phyloP scores from a whole-genome alignment of 139 green algal species.

The Raphidocelis subcapitata region DNA sequence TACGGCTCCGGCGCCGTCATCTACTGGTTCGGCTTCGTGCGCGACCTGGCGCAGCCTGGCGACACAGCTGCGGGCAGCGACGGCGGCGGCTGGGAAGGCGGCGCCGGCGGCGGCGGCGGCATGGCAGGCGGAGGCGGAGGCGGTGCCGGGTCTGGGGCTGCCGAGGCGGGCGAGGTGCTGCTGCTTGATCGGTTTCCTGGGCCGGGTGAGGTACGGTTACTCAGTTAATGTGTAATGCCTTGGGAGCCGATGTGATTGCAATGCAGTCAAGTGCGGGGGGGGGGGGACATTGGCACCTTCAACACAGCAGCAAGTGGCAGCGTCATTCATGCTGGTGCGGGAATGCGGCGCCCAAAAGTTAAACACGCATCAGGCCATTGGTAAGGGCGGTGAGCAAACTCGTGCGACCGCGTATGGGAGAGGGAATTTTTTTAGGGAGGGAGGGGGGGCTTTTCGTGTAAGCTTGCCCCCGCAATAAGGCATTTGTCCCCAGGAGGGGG shows the following conservation, averaged over 20 bases:
- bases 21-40: conserved; percentile 89
- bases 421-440: no score
- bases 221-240: conserved; percentile 21
- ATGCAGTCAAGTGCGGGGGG: background rate
- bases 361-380: no score
- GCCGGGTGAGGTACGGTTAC: conserved; percentile 35
- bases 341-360: background rate
- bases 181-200: conserved; percentile 61
- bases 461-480: no score
- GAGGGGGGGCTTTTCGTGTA: no score
- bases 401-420: no score
- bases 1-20: conserved; percentile 90
- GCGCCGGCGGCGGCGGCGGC: background rate
- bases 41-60: conserved; percentile 62
- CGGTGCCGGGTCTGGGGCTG: background rate
- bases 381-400: no score
- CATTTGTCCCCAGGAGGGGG: no score
- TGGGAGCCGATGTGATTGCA: background rate
- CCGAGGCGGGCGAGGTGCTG: conserved; percentile 30
- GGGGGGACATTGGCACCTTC: background rate
- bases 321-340: background rate
- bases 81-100: no score
- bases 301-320: background rate
- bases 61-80: no score
- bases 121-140: background rate